Evolutionary conservation across 495 filamentous ascomycete genomes (phyloP), one percentile per base, ranked within the genome.

Genomic region (Letharia lupina): DNA sequence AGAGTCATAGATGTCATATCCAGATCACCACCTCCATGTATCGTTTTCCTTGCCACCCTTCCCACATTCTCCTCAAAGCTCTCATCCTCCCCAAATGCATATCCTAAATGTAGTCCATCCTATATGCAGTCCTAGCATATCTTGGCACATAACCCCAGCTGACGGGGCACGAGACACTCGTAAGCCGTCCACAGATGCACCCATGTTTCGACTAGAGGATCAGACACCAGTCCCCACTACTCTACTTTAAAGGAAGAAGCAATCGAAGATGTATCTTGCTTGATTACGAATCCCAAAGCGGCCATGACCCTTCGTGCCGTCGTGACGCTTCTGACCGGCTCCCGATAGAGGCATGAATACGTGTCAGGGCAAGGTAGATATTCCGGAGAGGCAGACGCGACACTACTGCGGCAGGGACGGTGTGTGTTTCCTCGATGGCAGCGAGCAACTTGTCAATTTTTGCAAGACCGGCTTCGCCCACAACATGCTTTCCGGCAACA

Each of bases 101-200:
- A 28, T 28, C 23, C 68, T 69, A 68, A 81, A 81, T 23, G 72
- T 65, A 8, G 75, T 62, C 11, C 62, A 81, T 77, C 63, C 68
- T 69, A 68, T 82, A 81, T 23, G 72, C 64, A 8, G 75, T 62
- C 11, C 62, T 73, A 7, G 76, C 77, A 71, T 76, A 81, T 23
- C 54, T 73, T 65, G 9, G 48, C 40, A 28, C 61, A 69, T 4
- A 78, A 7, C n/a, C 1, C 23, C 2, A n/a, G 48, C 7, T 13
- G 69, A 10, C 65, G 59, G 10, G 75, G 76, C 9, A 72, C 74
- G 2, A 77, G 18, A 10, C 56, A 15, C 4, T 35, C 28, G 70
- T 79, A 81, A n/a, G 68, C 66, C 2, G 40, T 9, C 18, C 64
- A 65, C 48, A 81, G 72, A 62, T 67, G 50, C 67, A 76, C 73